Base-by-base conservation (phyloP, 495 filamentous ascomycete genomes). In the Achaetomiella virescens region DNA sequence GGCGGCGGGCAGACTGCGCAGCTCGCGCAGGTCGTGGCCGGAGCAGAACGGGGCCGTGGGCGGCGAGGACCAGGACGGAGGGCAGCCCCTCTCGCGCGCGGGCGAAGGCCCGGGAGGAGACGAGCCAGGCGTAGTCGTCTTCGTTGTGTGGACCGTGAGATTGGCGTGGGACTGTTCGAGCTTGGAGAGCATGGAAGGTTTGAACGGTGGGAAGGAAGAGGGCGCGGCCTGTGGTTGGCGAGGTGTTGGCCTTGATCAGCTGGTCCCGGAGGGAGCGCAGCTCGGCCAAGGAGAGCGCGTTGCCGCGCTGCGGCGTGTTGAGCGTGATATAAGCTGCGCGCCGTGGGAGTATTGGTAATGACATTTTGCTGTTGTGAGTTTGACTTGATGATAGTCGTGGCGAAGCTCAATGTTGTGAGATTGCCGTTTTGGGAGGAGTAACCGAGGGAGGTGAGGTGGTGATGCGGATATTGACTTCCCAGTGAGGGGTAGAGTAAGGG, bases 151-250 rank as follows among this genome's bases (percentile, higher is more conserved):
- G 29, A 10, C n/a, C 14, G 35, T 22, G 24, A 37, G 15, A 18
- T 14, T 38, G 21, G 44, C 12, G 35, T 25, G 27, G 15, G 54
- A 38, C 20, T 24, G 33, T 43, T 54, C 51, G 14, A 54, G 46
- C 6, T n/a, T 21, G 21, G 51, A 40, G 33, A 67, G 52, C 6
- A 51, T 3, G 7, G n/a, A 31, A 17, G 61, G 61, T 21, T 55
- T 52, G 41, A 69, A 66, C 3, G 57, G 54, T 0, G 64, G 66
- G 27, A n/a, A 69, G 64, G 25, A 62, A 40, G 12, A 69, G 60
- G 14, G 36, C 29, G 1, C 41, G n/a, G 10, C 45, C 45, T 6
- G 57, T 59, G 22, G 22, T 43, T 9, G 58, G 59, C 1, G 57
- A 55, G 1, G 61, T 69, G 49, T 65, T 60, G 52, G 54, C 53